phyloP scores from a whole-genome alignment of 306 rosid species.

The Carpinus viminea region DNA sequence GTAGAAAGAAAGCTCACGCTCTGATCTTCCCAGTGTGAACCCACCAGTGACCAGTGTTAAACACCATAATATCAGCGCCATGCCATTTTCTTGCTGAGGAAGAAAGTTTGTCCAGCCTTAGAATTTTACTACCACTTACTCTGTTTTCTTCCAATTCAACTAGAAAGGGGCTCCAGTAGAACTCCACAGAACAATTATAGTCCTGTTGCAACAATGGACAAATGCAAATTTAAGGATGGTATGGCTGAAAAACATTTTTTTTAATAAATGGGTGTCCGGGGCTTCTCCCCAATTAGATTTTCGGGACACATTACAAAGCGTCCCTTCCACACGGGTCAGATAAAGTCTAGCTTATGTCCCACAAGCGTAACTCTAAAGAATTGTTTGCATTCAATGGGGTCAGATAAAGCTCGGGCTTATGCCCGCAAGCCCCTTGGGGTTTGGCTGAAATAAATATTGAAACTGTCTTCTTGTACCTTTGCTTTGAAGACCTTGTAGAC shows the following conservation, averaged over 20 bases:
- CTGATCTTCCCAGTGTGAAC: slow-evolving; percentile 31
- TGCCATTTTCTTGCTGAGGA: slow-evolving; percentile 24
- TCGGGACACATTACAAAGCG: no score
- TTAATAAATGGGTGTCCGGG: no score
- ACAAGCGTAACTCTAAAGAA: no score
- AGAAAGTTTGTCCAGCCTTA: slow-evolving; percentile 38
- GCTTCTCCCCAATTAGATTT: no score
- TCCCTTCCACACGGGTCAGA: no score
- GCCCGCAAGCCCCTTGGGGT: no score
- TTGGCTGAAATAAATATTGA: background rate
- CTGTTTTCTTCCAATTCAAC: slow-evolving; percentile 30
- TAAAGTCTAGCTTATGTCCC: no score
- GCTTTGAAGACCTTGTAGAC: slow-evolving; percentile 37
- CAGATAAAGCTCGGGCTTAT: no score
- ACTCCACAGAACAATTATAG: slow-evolving; percentile 46
- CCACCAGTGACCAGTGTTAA: slow-evolving; percentile 61
- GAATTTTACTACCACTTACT: slow-evolving; percentile 22
- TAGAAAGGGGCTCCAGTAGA: slow-evolving; percentile 55
- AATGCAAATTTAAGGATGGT: no score
- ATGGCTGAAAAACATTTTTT: no score
- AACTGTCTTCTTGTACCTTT: slow-evolving; percentile 21
- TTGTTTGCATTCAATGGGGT: no score
- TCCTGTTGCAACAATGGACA: slow-evolving; percentile 18
- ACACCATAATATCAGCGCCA: slow-evolving; percentile 49
- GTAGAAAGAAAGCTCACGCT: slow-evolving; percentile 28